Conservation (phyloP, 805 yeast species). For the Trichomonascus vanleenenianus region DNA sequence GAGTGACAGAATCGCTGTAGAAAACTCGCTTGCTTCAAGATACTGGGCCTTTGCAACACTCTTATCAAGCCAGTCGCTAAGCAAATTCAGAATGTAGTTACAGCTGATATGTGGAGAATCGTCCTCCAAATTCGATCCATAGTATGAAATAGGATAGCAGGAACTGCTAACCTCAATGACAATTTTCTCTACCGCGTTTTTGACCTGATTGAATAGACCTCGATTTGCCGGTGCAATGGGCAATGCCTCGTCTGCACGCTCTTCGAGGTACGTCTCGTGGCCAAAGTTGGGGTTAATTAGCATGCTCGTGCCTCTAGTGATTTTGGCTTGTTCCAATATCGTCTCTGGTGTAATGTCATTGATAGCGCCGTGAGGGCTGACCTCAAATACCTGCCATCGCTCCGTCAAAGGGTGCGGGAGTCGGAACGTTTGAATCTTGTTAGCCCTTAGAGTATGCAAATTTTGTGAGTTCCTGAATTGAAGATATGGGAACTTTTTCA, state of each 20-base stretch:
- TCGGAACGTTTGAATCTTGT: constrained; percentile 15
- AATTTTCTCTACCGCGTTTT: constrained; percentile 13
- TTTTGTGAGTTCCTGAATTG: constrained; percentile 6
- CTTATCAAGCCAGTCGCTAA: constrained; percentile 10
- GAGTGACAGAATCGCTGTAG: constrained; percentile 13
- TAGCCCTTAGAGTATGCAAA: constrained; percentile 14
- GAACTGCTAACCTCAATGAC: constrained; percentile 1
- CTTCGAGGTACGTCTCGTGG: not conserved
- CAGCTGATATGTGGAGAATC: not conserved
- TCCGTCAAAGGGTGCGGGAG: constrained; percentile 20
- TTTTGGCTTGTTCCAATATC: constrained; percentile 9
- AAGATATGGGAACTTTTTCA: constrained; percentile 17
- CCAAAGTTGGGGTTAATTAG: not conserved
- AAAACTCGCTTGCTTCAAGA: constrained; percentile 15
- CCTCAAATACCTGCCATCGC: constrained; percentile 29
- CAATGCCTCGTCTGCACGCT: constrained; percentile 2
- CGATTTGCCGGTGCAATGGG: constrained; percentile 13
- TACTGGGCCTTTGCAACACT: constrained; percentile 12
- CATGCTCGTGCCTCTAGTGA: constrained; percentile 7
- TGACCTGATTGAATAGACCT: constrained; percentile 8
- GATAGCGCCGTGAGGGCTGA: constrained; percentile 24
- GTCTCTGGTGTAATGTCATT: constrained; percentile 21
- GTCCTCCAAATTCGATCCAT: not conserved
- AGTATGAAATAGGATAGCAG: not conserved
- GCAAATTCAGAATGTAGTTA: constrained; percentile 10